Percentiles rank a stretch among this genome's conserved stretches.
Conservation (phyloP, 2,329 filamentous ascomycete genomes). For the Arachnopeziza araneosa region DNA sequence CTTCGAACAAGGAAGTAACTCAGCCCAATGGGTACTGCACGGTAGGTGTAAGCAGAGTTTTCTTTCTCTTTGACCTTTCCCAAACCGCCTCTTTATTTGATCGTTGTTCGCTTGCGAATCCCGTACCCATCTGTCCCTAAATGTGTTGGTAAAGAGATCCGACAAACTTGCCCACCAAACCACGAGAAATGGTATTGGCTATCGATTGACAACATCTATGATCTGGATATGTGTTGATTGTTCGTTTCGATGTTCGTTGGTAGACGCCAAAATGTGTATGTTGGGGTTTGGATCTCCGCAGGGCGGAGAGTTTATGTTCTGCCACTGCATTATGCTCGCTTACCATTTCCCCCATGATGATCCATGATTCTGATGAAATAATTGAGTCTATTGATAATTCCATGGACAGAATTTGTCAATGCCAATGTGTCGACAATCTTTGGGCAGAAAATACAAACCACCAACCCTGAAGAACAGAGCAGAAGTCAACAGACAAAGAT, state of each 20-base stretch:
- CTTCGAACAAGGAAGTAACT: not conserved
- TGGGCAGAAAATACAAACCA: not conserved
- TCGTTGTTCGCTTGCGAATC: not conserved
- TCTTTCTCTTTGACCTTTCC: not conserved
- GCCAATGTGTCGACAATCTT: not conserved
- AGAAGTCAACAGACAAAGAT: not conserved
- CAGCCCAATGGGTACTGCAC: not conserved
- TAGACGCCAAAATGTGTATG: not conserved
- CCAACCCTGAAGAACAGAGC: not conserved
- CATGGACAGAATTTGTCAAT: not conserved
- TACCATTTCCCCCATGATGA: not conserved
- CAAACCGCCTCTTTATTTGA: not conserved
- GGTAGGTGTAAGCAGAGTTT: not conserved
- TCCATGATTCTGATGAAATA: not conserved
- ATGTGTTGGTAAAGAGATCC: not conserved
- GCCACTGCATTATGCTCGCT: slow-evolving; percentile 5
- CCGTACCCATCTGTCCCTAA: too few relatives aligned
- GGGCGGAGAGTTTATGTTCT: not conserved
- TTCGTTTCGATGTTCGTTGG: not conserved
- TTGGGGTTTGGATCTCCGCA: not conserved
- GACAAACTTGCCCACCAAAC: not conserved
- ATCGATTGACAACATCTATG: not conserved
- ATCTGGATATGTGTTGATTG: not conserved
- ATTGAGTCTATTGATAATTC: slow-evolving; percentile 4
- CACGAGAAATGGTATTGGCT: not conserved